Evolutionary conservation across 257 asterid species (phyloP), one percentile per base, ranked within the genome.

Genomic region (Solanum habrochaites): DNA sequence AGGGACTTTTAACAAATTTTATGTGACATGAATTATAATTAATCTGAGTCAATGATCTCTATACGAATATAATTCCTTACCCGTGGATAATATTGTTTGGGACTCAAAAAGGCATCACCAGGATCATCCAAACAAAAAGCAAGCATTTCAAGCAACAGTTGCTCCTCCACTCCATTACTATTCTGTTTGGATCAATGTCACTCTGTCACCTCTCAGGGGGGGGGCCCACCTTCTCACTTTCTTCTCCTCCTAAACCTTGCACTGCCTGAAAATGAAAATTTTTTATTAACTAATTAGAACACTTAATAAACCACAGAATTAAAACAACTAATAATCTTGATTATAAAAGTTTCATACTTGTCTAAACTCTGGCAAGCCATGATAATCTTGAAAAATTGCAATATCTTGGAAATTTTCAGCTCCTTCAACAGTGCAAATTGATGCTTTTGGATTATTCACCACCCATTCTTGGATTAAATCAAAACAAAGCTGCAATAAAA

Each of bases 101-200:
- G 8, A 96, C 97, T n/a, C 89, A 96, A 83, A 35, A 96, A 87
- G 3, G 98, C 99, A 23, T 95, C 99, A 35, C 97, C 98, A 21
- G 95, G 93, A 85, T 96, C 94, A 32, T 96, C 99, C 94, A 96
- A 89, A 78, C 99, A 96, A 89, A 96, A 96, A 86, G 98, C 94
- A 42, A 96, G 83, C 20, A 90, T 91, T 90, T 96, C 99, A 52
- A 71, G 96, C 99, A 37, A 97, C 98, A 7, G 98, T 96, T 58
- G 99, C 99, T 4, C 99, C 99, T 21, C 98, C 99, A 67, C 95
- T 91, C 98, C 98, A 96, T 94, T 0, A 96, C 98, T 71, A 96
- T 91, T 7, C 94, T 92, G 58, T 89, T 89, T 4, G 99, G 95
- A 86, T 96, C 95, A 89, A 94, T 62, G 85, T 91, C 32, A 92